Conservation (phyloP, 805 yeast genomes). For the Jamesozyma lodderae region DNA sequence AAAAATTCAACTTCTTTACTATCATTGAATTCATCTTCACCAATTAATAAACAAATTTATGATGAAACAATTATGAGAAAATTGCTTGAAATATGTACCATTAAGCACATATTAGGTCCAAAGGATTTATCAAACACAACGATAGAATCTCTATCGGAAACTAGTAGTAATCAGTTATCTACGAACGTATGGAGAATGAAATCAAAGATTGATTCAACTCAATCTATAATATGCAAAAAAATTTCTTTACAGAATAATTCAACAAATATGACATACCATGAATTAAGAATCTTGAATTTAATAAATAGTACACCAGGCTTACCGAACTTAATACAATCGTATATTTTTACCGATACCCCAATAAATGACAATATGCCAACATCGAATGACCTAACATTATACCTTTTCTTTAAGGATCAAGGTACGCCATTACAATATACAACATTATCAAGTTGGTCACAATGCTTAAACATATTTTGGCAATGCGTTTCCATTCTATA, state of each 20-base stretch:
- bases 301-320: slow-evolving; percentile 26
- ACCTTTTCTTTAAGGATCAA: slow-evolving; percentile 21
- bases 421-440: slow-evolving; percentile 19
- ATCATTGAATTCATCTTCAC: slow-evolving; percentile 23
- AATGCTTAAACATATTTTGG: slow-evolving; percentile 40
- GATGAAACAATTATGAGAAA: slow-evolving; percentile 21
- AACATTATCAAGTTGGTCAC: slow-evolving; percentile 16
- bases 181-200: slow-evolving; percentile 15
- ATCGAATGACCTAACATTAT: slow-evolving; percentile 7
- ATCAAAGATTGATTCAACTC: slow-evolving; percentile 9
- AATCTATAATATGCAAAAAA: slow-evolving; percentile 16
- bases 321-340: slow-evolving; percentile 20
- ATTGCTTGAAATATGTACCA: slow-evolving; percentile 20
- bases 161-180: slow-evolving; percentile 10
- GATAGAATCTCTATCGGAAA: slow-evolving; percentile 9
- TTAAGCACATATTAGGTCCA: slow-evolving; percentile 11
- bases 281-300: slow-evolving; percentile 18
- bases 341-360: slow-evolving; percentile 11
- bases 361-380: slow-evolving; percentile 1
- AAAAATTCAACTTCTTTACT: slow-evolving; percentile 33
- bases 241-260: slow-evolving; percentile 15
- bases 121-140: slow-evolving; percentile 4
- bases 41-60: slow-evolving; percentile 18
- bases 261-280: slow-evolving; percentile 20
- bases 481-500: slow-evolving; percentile 41